phyloP scores from a whole-genome alignment of 352 stramenopile genomes.

The Phytophthora aleatoria region DNA sequence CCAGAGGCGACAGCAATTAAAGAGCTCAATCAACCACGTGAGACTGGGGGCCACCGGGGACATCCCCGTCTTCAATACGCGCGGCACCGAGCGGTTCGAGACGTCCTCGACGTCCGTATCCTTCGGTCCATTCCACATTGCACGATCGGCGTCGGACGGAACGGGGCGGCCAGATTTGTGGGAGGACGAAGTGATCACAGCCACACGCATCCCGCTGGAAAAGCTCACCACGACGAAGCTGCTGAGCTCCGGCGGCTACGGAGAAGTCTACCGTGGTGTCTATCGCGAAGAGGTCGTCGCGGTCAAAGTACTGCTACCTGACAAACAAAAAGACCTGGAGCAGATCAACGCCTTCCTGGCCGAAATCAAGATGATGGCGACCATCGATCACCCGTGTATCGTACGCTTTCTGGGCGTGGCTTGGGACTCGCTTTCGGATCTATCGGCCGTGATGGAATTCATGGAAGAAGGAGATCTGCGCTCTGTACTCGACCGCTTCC shows the following conservation, averaged over 20 bases:
- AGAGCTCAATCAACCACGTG: constrained; percentile 16
- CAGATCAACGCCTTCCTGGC: constrained; percentile 50
- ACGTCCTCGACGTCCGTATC: constrained; percentile 26
- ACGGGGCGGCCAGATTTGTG: constrained; percentile 17
- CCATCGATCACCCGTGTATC: constrained; percentile 52
- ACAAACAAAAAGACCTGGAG: constrained; percentile 32
- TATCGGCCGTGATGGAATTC: constrained; percentile 49
- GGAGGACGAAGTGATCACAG: constrained; percentile 31
- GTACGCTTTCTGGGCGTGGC: constrained; percentile 56
- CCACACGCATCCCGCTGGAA: constrained; percentile 45
- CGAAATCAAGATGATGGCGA: constrained; percentile 35
- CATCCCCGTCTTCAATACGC: constrained; percentile 29
- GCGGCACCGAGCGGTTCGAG: constrained; percentile 34
- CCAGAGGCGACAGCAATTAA: constrained; percentile 12
- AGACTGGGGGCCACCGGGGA: constrained; percentile 20
- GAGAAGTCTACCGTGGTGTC: constrained; percentile 45
- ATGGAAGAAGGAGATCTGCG: constrained; percentile 48
- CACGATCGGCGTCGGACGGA: background rate
- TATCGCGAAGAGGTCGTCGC: constrained; percentile 46
- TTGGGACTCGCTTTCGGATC: constrained; percentile 46
- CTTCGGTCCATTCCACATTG: constrained; percentile 25
- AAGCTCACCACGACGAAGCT: constrained; percentile 37
- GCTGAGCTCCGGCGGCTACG: constrained; percentile 45
- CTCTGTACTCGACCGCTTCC: constrained; percentile 31
- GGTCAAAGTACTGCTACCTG: constrained; percentile 45